phyloP scores from a whole-genome alignment of 352 stramenopile genomes.

The Thalassiosira mediterranea region DNA sequence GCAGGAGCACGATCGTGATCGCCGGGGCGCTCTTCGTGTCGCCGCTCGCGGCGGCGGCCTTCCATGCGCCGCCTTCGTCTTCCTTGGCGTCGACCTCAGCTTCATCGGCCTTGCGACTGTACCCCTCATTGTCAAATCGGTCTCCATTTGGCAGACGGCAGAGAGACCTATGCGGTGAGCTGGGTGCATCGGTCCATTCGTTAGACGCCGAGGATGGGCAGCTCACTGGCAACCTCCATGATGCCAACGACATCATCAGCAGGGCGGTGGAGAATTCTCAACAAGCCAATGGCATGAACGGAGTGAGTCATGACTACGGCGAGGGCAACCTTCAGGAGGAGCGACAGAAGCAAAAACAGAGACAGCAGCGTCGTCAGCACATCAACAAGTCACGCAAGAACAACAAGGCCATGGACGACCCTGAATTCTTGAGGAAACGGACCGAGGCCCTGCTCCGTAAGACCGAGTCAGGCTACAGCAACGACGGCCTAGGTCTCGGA shows the following conservation, averaged over 20 bases:
- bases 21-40: conserved; percentile 36
- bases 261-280: conserved; percentile 19
- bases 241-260: conserved; percentile 16
- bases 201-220: conserved; percentile 19
- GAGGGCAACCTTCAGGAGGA: not conserved
- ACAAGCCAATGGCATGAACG: conserved; percentile 10
- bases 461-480: conserved; percentile 18
- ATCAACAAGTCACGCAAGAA: conserved; percentile 32
- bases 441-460: conserved; percentile 51
- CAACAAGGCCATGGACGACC: conserved; percentile 64
- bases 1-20: conserved; percentile 23
- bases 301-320: not conserved
- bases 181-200: conserved; percentile 11
- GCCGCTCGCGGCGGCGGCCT: conserved; percentile 27
- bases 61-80: conserved; percentile 16
- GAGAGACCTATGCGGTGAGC: not conserved
- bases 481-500: conserved; percentile 4
- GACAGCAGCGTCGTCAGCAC: not conserved
- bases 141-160: not conserved
- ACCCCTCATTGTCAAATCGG: not conserved
- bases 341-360: conserved; percentile 9
- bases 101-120: not conserved
- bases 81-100: not conserved
- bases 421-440: conserved; percentile 60
- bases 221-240: conserved; percentile 2